These are phyloP conservation scores for Beauveria medogensis DNA, from an alignment of 2,329 filamentous ascomycete species.

Conservation along the genomic window DNA sequence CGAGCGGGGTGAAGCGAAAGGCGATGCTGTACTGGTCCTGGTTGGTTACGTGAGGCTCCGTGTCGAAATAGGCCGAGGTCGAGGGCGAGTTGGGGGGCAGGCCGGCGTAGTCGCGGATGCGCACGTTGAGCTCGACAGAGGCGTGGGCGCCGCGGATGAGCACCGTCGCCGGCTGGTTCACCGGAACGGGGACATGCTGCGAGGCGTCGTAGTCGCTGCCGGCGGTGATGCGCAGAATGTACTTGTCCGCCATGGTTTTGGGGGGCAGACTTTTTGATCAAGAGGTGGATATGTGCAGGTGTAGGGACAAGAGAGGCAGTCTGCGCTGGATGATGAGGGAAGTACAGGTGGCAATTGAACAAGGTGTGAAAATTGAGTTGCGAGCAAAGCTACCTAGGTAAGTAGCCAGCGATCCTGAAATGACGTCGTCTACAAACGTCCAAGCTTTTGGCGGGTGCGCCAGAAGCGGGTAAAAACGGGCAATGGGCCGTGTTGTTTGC, in stretches of 20 bases:
- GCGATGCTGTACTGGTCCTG: constrained; percentile 79
- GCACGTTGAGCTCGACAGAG: constrained; percentile 62
- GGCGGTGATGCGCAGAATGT: constrained; percentile 73
- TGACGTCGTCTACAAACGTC: too few relatives aligned
- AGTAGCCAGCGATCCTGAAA: too few relatives aligned
- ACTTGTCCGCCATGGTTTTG: constrained; percentile 56
- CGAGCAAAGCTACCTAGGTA: too few relatives aligned
- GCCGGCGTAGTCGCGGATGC: constrained; percentile 61
- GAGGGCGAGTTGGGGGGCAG: constrained; percentile 61
- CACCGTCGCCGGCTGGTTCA: constrained; percentile 61
- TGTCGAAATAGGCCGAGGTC: constrained; percentile 70
- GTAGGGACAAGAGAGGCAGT: too few relatives aligned
- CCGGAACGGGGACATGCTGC: constrained; percentile 65
- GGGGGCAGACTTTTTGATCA: too few relatives aligned
- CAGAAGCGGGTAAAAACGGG: too few relatives aligned
- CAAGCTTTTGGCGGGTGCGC: too few relatives aligned
- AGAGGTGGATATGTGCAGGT: too few relatives aligned
- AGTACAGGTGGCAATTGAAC: too few relatives aligned
- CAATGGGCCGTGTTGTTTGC: too few relatives aligned
- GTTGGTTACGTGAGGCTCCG: constrained; percentile 55
- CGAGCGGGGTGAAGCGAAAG: constrained; percentile 60
- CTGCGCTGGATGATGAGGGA: too few relatives aligned
- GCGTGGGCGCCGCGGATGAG: constrained; percentile 56
- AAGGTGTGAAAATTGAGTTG: too few relatives aligned
- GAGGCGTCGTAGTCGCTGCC: constrained; percentile 65